A percentile compares a stretch with the other conserved stretches of the same genome.
Conservation (phyloP, 1,284 basidiomycete species). For the Dichomitus squalens region DNA sequence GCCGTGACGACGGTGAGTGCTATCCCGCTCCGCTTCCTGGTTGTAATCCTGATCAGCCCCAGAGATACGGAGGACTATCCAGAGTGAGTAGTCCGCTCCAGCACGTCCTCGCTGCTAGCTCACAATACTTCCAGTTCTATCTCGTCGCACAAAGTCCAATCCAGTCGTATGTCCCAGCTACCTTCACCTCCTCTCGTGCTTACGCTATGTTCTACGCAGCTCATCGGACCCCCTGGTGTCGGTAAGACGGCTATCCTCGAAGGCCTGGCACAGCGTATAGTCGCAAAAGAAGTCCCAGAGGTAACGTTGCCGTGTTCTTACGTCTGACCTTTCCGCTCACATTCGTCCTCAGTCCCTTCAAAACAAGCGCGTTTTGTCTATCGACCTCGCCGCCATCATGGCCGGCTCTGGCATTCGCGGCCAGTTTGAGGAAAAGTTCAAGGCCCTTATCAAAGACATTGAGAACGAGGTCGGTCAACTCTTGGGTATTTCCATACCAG, state of each 20-base stretch:
- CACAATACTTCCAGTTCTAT: constrained; percentile 55
- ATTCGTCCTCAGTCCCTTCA: constrained; percentile 64
- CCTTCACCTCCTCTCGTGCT: neutral
- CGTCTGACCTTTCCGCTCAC: neutral
- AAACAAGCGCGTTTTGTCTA: constrained; percentile 78
- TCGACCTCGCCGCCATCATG: constrained; percentile 82
- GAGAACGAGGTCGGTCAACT: constrained; percentile 64
- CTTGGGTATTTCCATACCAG: too few relatives aligned
- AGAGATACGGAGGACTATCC: constrained; percentile 90
- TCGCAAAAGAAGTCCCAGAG: constrained; percentile 91
- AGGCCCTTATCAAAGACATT: constrained; percentile 83
- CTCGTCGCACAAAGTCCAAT: constrained; percentile 84
- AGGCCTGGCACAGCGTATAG: constrained; percentile 87
- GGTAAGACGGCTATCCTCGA: constrained; percentile 95
- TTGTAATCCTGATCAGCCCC: constrained; percentile 16
- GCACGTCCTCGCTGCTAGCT: neutral
- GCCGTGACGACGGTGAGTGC: constrained; percentile 74
- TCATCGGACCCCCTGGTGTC: constrained; percentile 82
- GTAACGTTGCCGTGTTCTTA: constrained; percentile 38
- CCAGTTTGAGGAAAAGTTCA: constrained; percentile 93
- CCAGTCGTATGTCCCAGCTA: constrained; percentile 62
- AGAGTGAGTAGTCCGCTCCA: constrained; percentile 55
- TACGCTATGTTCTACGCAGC: constrained; percentile 37
- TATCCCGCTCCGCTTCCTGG: neutral
- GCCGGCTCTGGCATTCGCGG: constrained; percentile 89